Percentiles rank a stretch among this genome's conserved stretches.
Conservation (phyloP, 2,329 filamentous ascomycete species). For the Celoporthe dispersa region DNA sequence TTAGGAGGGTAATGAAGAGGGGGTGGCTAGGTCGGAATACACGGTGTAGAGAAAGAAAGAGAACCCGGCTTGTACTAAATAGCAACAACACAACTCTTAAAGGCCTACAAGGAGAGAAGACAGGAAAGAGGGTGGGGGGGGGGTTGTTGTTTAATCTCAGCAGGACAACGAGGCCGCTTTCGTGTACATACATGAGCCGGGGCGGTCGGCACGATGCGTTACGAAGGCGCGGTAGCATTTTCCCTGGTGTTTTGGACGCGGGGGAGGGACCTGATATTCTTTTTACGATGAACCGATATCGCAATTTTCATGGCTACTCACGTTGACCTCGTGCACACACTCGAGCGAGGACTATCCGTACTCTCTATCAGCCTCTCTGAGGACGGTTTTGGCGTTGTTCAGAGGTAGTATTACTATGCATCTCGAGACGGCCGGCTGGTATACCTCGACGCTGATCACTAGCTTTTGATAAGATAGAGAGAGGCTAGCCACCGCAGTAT, state of each 20-base stretch:
- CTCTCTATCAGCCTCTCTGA: background rate
- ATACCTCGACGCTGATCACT: background rate
- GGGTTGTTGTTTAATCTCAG: background rate
- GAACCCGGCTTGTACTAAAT: background rate
- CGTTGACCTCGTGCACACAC: background rate
- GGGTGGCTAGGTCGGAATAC: background rate
- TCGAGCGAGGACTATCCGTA: background rate
- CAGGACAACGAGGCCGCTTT: background rate
- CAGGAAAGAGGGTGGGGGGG: background rate
- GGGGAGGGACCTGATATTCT: background rate
- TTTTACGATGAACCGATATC: background rate
- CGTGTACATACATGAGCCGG: background rate
- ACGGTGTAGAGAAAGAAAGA: background rate
- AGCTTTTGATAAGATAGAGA: no score
- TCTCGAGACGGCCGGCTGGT: background rate
- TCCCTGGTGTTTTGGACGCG: constrained; percentile 7
- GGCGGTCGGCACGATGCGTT: background rate
- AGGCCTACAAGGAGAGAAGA: background rate
- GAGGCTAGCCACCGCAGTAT: no score
- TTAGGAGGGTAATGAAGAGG: constrained; percentile 2
- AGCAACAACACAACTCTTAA: background rate
- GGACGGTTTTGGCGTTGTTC: background rate
- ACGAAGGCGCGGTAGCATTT: constrained; percentile 6
- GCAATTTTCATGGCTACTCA: background rate
- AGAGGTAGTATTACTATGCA: background rate